A percentile compares a stretch with the other conserved stretches of the same genome.
Conservation (phyloP, 805 yeast genomes). For the Wickerhamiella sorbophila region DNA sequence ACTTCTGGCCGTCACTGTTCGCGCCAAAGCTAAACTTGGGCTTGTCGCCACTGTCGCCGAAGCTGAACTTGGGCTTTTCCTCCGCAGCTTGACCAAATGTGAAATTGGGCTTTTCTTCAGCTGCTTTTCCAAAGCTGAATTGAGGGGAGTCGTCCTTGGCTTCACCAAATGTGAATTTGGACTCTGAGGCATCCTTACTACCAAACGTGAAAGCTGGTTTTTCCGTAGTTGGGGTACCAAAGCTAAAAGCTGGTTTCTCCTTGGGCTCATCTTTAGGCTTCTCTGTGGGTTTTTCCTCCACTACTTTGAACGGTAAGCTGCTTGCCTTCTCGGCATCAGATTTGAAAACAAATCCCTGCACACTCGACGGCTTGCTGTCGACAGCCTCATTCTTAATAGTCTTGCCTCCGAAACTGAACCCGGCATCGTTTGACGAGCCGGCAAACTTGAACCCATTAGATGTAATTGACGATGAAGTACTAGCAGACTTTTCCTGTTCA, state of each 20-base stretch:
- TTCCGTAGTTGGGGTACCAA: neutral
- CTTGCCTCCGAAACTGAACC: slow-evolving; percentile 16
- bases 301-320: neutral
- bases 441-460: slow-evolving; percentile 14
- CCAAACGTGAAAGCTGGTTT: slow-evolving; percentile 9
- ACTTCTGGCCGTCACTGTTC: neutral
- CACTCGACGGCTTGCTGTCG: slow-evolving; percentile 1
- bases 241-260: slow-evolving; percentile 5
- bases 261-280: neutral
- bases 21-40: slow-evolving; percentile 11
- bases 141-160: neutral
- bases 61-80: slow-evolving; percentile 20
- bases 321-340: slow-evolving; percentile 11
- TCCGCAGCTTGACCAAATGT: slow-evolving; percentile 9
- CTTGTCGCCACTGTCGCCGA: slow-evolving; percentile 14
- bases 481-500: neutral
- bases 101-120: slow-evolving; percentile 14
- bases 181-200: slow-evolving; percentile 2
- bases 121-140: slow-evolving; percentile 13
- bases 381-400: slow-evolving; percentile 8
- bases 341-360: slow-evolving; percentile 13
- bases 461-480: slow-evolving; percentile 6
- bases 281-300: neutral
- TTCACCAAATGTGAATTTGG: slow-evolving; percentile 19
- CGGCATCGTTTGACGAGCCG: slow-evolving; percentile 4